Conservation (phyloP, 75 land plant genomes). For the Selaginella moellendorffii region DNA sequence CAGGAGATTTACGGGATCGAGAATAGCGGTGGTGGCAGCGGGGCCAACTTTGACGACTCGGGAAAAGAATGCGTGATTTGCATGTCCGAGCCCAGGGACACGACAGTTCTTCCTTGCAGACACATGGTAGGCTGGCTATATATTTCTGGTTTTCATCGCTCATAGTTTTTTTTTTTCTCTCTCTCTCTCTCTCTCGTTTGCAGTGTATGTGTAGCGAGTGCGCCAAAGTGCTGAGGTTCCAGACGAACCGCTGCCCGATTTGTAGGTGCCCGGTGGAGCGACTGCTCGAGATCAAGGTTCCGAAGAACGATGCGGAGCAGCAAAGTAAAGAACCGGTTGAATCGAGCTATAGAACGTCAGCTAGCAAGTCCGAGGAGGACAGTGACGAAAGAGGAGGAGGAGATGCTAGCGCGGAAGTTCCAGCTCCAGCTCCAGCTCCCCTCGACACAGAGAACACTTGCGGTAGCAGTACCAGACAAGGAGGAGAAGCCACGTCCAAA, state of each 20-base stretch:
- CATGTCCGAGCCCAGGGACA: slow-evolving; percentile 61
- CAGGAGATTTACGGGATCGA: slow-evolving; percentile 74
- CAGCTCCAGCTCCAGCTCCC: too few relatives aligned
- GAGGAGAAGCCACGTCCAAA: too few relatives aligned
- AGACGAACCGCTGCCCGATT: slow-evolving; percentile 9
- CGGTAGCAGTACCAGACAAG: too few relatives aligned
- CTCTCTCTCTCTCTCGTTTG: slow-evolving; percentile 2
- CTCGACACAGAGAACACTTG: too few relatives aligned
- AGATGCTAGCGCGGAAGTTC: too few relatives aligned
- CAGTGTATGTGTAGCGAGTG: slow-evolving; percentile 10
- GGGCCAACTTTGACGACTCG: slow-evolving; percentile 29
- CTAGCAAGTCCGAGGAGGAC: too few relatives aligned
- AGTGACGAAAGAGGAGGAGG: too few relatives aligned
- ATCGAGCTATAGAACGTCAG: too few relatives aligned
- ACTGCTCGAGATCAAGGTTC: slow-evolving; percentile 4
- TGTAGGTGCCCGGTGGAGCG: slow-evolving; percentile 3
- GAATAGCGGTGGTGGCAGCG: slow-evolving; percentile 15
- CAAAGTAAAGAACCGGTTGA: too few relatives aligned
- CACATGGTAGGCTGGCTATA: slow-evolving; percentile 45
- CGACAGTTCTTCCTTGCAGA: slow-evolving; percentile 62
- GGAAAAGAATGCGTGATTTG: slow-evolving; percentile 81
- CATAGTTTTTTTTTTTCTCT: not conserved
- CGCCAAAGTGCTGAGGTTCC: slow-evolving; percentile 10
- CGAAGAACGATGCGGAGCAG: slow-evolving; percentile 10
- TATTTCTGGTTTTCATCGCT: not conserved